Evolutionary conservation across 352 stramenopile genomes (phyloP).

Genomic region (Thalassiosira gravida): DNA sequence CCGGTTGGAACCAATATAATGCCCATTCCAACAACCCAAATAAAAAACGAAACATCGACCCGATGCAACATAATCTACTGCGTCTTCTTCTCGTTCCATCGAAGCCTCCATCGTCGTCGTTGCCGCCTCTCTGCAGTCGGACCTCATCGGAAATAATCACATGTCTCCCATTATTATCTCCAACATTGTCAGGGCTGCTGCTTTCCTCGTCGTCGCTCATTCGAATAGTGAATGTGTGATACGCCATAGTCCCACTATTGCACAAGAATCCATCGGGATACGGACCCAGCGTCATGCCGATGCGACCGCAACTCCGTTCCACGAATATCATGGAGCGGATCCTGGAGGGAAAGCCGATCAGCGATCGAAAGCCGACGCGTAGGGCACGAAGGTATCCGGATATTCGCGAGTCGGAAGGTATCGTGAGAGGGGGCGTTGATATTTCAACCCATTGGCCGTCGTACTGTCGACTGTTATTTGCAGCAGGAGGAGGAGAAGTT

Average conservation of each 20-base stretch:
- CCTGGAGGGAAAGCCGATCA: constrained; percentile 45
- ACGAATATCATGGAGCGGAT: constrained; percentile 53
- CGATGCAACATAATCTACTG: constrained; percentile 26
- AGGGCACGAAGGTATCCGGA: constrained; percentile 23
- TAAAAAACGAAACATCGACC: constrained; percentile 33
- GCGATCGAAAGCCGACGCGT: constrained; percentile 31
- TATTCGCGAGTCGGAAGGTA: constrained; percentile 36
- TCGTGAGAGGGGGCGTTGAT: constrained; percentile 26
- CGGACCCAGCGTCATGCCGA: constrained; percentile 48
- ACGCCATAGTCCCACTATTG: constrained; percentile 30
- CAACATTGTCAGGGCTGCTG: no score
- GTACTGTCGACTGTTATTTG: constrained; percentile 32
- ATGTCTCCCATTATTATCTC: constrained; percentile 5
- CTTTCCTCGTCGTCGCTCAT: constrained; percentile 26
- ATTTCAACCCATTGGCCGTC: constrained; percentile 63
- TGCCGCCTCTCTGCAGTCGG: constrained; percentile 30
- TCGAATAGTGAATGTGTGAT: constrained; percentile 46
- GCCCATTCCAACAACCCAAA: constrained; percentile 36
- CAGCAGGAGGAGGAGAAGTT: constrained; percentile 12
- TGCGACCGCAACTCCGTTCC: constrained; percentile 37
- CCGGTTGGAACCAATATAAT: constrained; percentile 47
- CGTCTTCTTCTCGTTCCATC: constrained; percentile 23
- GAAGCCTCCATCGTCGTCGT: constrained; percentile 28
- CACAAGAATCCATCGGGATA: constrained; percentile 43
- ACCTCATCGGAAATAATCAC: constrained; percentile 53